Conservation (phyloP, 306 rosid species). For the Dalbergia cultrata region DNA sequence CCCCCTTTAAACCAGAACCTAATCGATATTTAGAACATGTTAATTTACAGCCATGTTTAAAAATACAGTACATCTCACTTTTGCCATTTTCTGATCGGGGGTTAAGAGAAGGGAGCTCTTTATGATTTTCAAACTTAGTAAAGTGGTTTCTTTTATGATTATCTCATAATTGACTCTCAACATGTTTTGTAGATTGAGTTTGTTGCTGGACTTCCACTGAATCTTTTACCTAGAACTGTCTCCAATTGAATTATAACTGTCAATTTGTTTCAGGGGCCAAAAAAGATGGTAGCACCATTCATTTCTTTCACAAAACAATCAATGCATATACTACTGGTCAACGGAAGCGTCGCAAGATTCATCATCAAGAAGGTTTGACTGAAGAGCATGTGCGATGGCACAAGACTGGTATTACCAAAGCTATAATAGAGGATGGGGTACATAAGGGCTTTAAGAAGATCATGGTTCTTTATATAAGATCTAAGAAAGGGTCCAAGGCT, state of each 20-base stretch:
- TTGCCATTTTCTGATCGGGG: not conserved
- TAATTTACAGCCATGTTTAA: constrained; percentile 22
- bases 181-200: constrained; percentile 22
- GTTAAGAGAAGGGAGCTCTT: constrained; percentile 5
- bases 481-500: constrained; percentile 70
- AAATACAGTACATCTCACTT: not conserved
- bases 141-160: not conserved
- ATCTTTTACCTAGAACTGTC: constrained; percentile 7
- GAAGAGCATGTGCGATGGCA: constrained; percentile 65
- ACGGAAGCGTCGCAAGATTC: constrained; percentile 66
- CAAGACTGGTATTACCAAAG: constrained; percentile 62
- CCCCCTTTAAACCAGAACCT: not conserved
- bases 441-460: constrained; percentile 88
- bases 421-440: constrained; percentile 50
- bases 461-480: constrained; percentile 75
- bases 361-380: constrained; percentile 44
- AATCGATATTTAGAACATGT: constrained; percentile 3
- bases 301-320: constrained; percentile 75
- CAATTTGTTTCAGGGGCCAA: constrained; percentile 67
- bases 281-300: constrained; percentile 81
- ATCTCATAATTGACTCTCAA: not conserved
- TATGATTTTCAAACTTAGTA: constrained; percentile 35
- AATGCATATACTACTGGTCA: constrained; percentile 89
- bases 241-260: constrained; percentile 38
- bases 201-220: constrained; percentile 20